Percentiles rank a stretch among this genome's conserved stretches.
Conservation (phyloP, 805 yeast species). For the Kluyveromyces nonfermentans region DNA sequence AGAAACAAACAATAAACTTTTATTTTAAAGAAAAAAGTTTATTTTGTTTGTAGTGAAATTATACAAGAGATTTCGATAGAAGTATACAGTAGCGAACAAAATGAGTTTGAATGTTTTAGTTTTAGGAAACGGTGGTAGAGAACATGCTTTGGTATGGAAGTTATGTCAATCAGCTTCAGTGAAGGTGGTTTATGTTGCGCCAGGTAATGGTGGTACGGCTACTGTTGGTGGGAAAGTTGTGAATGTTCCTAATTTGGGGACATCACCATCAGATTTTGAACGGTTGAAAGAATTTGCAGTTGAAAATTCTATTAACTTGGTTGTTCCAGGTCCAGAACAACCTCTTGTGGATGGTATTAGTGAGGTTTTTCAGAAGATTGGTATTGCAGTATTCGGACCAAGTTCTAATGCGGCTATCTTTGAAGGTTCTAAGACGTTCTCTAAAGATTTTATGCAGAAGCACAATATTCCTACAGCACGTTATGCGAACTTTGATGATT, state of each 20-base stretch:
- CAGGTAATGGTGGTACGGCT: conserved; percentile 93
- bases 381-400: conserved; percentile 98
- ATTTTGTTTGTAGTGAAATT: too few relatives aligned
- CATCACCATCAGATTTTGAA: conserved; percentile 58
- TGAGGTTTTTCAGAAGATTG: conserved; percentile 60
- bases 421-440: conserved; percentile 95
- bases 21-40: neutral
- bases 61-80: too few relatives aligned
- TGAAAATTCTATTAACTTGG: conserved; percentile 56
- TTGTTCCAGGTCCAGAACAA: conserved; percentile 98
- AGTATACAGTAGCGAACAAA: too few relatives aligned
- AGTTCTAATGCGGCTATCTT: conserved; percentile 76
- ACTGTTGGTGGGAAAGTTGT: conserved; percentile 42
- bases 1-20: neutral
- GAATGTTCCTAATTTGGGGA: conserved; percentile 56
- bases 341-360: conserved; percentile 93
- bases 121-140: conserved; percentile 98
- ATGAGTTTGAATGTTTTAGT: conserved; percentile 57
- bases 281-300: conserved; percentile 66
- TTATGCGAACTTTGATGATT: conserved; percentile 73
- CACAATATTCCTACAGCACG: conserved; percentile 93
- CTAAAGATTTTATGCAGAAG: conserved; percentile 87
- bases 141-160: conserved; percentile 93
- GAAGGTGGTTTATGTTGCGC: conserved; percentile 74
- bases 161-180: conserved; percentile 71